Percentiles rank a stretch among this genome's conserved stretches.
phyloP scores from a whole-genome alignment of 805 yeast species.

The Gaillardinia entomophila region DNA sequence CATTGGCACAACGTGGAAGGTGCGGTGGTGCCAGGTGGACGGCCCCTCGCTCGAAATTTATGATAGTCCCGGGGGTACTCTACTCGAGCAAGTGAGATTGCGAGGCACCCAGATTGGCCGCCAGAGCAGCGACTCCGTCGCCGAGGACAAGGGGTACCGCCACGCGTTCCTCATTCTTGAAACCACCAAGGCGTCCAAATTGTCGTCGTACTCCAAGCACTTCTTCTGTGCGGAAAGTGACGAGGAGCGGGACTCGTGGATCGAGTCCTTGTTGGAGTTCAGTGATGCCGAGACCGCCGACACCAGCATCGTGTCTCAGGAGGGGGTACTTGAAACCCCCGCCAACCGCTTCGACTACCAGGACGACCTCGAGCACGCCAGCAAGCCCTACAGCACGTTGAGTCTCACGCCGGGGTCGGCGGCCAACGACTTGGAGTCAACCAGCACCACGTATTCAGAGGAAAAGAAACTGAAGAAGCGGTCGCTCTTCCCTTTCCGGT shows the following conservation, averaged over 20 bases:
- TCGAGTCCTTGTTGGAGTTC: conserved; percentile 37
- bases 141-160: conserved; percentile 44
- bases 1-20: conserved; percentile 59
- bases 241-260: conserved; percentile 71
- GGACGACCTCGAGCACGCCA: conserved; percentile 7
- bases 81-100: conserved; percentile 47
- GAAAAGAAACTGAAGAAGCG: conserved; percentile 46
- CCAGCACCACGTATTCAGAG: conserved; percentile 3
- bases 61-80: conserved; percentile 51
- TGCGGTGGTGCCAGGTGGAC: conserved; percentile 62
- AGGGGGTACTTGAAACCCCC: conserved; percentile 1
- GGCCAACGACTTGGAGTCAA: conserved; percentile 3
- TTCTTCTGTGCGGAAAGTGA: conserved; percentile 76
- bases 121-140: conserved; percentile 37
- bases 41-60: conserved; percentile 52
- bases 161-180: conserved; percentile 59
- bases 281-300: conserved; percentile 10
- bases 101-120: conserved; percentile 52
- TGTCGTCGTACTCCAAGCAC: conserved; percentile 43
- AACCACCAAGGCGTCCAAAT: conserved; percentile 28
- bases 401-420: neutral
- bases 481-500: conserved; percentile 55
- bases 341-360: conserved; percentile 6
- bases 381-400: neutral
- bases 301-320: conserved; percentile 1